Base-by-base conservation (phyloP, 495 filamentous ascomycete genomes). In the Xylaria scruposa region DNA sequence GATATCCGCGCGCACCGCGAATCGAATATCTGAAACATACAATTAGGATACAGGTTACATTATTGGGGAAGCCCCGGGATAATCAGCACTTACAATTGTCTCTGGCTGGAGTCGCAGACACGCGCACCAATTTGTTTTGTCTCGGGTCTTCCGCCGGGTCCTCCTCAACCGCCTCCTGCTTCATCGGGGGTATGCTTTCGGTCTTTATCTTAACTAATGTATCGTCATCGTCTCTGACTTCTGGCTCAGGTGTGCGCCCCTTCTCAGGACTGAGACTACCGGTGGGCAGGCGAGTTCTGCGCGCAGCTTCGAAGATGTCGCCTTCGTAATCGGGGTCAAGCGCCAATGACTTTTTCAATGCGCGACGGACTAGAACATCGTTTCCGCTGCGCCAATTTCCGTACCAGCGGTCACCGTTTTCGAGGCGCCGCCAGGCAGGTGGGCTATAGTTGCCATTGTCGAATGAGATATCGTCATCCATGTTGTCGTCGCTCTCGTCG, bases 1-100 rank as follows among this genome's bases (percentile, higher is more conserved):
- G 26, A 97, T 92, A 83, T 97, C 94, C 72, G 94, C 92, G 70
- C 92, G 88, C 54, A 95, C 83, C 44, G 92, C 90, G 76, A 97
- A 95, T 71, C 94, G 93, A 72, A 97, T 91, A 81, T 95, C 94
- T 97, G 79, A 29, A 33, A 24, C 6, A 40, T 54, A 44, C 53
- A 80, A 74, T 81, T 46, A 78, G 54, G 26, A 78, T 68, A 70
- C 15, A 78, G 54, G 26, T 77, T 67, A 70, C 15, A 60, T 26
- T 38, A 21, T 10, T 26, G 61, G 44, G 46, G 40, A 13, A 56
- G 3, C 17, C 26, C 40, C 31, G 44, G 51, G 15, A 66, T 29
- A 12, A 40, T 12, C n/a, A 26, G 36, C 59, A 77, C 81, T 56
- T 73, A 83, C 79, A 83, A 56, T 85, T 85, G 65, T 84, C 76